phyloP scores from a whole-genome alignment of 495 filamentous ascomycete genomes.

The Parachaetomium inaequale region DNA sequence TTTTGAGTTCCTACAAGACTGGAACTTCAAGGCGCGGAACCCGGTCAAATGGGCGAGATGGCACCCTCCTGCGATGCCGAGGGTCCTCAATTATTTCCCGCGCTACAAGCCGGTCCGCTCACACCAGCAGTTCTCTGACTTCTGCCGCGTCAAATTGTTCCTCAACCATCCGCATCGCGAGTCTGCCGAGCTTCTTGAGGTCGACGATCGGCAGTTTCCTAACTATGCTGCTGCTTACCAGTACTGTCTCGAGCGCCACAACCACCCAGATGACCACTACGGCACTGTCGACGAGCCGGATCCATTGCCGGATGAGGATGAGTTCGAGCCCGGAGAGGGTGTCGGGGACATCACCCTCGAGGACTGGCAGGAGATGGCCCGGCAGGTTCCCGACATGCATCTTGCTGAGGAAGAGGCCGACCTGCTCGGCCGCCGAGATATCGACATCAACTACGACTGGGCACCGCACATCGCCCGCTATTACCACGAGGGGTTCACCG shows the following conservation, averaged over 20 bases:
- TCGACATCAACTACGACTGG: constrained; percentile 3
- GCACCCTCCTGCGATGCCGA: neutral
- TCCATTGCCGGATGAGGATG: neutral
- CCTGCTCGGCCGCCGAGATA: constrained; percentile 1
- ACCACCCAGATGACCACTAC: neutral
- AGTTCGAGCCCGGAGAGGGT: neutral
- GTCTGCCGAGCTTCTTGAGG: neutral
- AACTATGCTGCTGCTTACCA: neutral
- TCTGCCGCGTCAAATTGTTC: constrained; percentile 1
- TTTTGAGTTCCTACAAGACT: neutral
- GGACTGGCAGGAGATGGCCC: constrained; percentile 2
- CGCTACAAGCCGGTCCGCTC: neutral
- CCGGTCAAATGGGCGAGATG: neutral
- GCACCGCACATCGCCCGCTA: neutral
- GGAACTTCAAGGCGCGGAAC: neutral
- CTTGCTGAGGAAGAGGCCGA: constrained; percentile 4
- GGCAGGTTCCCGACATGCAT: neutral
- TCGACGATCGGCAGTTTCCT: neutral
- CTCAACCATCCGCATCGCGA: neutral
- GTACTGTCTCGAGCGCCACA: neutral
- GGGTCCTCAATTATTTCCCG: neutral
- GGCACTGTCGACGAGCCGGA: neutral
- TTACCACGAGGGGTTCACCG: neutral
- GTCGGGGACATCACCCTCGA: neutral
- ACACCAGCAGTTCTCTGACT: constrained; percentile 2